Evolutionary conservation across 2,329 filamentous ascomycete genomes (phyloP).

Genomic region (Hyphodiscus sp.): DNA sequence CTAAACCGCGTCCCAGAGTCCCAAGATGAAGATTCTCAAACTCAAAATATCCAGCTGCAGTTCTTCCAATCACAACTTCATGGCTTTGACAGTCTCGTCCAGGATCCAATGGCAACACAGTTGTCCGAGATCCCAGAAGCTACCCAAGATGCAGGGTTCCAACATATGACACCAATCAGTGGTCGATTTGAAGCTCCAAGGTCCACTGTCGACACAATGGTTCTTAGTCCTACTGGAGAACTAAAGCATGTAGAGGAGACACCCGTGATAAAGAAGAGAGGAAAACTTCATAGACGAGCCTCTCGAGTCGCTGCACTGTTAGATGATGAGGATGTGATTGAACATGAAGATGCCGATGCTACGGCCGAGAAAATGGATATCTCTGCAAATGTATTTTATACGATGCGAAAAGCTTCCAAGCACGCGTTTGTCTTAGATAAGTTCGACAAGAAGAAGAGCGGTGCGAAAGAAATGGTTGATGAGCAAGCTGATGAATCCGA

Average conservation of each 20-base stretch:
- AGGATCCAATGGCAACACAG: constrained; percentile 45
- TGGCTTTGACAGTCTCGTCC: constrained; percentile 50
- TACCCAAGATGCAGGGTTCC: constrained; percentile 76
- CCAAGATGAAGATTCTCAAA: constrained; percentile 31
- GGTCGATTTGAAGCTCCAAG: constrained; percentile 58
- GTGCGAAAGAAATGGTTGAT: constrained; percentile 79
- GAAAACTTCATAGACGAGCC: constrained; percentile 45
- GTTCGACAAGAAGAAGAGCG: constrained; percentile 81
- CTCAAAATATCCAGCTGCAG: constrained; percentile 43
- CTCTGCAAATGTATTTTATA: constrained; percentile 32
- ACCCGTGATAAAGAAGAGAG: constrained; percentile 56
- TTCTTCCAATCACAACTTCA: constrained; percentile 56
- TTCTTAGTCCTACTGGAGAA: constrained; percentile 34
- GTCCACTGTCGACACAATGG: constrained; percentile 67
- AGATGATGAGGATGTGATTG: constrained; percentile 23
- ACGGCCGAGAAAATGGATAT: constrained; percentile 33
- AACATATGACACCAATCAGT: constrained; percentile 64
- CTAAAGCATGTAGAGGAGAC: constrained; percentile 49
- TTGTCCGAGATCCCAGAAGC: constrained; percentile 64
- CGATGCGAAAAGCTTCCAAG: constrained; percentile 62
- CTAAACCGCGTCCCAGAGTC: constrained; percentile 33
- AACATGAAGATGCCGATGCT: constrained; percentile 16
- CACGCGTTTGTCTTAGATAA: constrained; percentile 44
- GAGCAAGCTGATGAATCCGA: constrained; percentile 97
- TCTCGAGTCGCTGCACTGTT: constrained; percentile 37